phyloP scores from a whole-genome alignment of 805 yeast species.

The Torulaspora gathmanii region DNA sequence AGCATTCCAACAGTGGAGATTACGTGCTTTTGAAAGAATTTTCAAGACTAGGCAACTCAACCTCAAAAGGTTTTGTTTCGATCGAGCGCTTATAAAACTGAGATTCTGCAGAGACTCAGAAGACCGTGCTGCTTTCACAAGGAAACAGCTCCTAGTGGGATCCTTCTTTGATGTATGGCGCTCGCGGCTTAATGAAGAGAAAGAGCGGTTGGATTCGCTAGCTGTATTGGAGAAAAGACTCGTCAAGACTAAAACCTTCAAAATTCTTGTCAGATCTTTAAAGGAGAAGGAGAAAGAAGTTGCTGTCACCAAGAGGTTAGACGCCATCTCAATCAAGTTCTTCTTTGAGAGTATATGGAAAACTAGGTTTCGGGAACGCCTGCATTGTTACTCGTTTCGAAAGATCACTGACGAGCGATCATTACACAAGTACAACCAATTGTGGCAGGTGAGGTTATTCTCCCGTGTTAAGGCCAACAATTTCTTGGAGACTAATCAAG shows the following conservation, averaged over 20 bases:
- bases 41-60: background rate
- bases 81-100: conserved; percentile 6
- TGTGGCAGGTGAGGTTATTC: conserved; percentile 12
- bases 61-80: conserved; percentile 2
- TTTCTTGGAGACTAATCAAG: background rate
- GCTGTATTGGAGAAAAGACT: conserved; percentile 10
- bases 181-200: background rate
- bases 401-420: conserved; percentile 8
- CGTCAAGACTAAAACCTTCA: conserved; percentile 11
- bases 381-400: conserved; percentile 13
- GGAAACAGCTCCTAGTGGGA: conserved; percentile 3
- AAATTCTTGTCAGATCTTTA: conserved; percentile 4
- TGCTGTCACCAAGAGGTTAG: conserved; percentile 4
- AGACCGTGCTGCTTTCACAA: conserved; percentile 13
- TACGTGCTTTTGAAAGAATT: conserved; percentile 2
- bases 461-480: conserved; percentile 7
- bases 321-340: conserved; percentile 7
- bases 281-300: conserved; percentile 15
- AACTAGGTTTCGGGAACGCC: conserved; percentile 18
- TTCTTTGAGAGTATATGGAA: conserved; percentile 23
- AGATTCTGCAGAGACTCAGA: conserved; percentile 12
- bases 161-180: conserved; percentile 9
- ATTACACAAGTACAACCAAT: conserved; percentile 1
- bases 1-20: conserved; percentile 2
- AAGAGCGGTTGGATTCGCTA: background rate